These are phyloP conservation scores for Lactarius akahatsu DNA, from an alignment of 768 basidiomycete species.

Conservation along the genomic window DNA sequence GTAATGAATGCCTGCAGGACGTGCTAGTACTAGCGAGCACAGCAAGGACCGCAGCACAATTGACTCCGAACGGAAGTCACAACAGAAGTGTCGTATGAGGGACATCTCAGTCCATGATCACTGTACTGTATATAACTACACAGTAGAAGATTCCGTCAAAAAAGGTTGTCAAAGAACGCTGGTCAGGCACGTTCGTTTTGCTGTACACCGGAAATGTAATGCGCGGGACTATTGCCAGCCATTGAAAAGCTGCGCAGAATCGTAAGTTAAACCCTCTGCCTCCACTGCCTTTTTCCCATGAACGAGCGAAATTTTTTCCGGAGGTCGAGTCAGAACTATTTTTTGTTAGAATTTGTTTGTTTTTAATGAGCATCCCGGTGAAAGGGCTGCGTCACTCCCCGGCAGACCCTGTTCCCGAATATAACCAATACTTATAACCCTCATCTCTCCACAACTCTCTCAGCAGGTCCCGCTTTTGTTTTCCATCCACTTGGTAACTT, in stretches of 20 bases:
- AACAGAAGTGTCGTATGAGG: neutral
- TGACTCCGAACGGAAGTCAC: slow-evolving; percentile 18
- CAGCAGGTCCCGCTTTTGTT: neutral
- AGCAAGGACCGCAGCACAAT: slow-evolving; percentile 14
- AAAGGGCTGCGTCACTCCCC: slow-evolving; percentile 16
- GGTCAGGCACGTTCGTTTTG: neutral
- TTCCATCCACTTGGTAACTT: neutral
- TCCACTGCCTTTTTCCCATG: too few relatives aligned
- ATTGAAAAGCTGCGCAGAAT: neutral
- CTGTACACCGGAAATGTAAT: neutral
- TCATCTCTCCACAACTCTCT: neutral
- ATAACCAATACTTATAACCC: neutral
- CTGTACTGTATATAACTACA: neutral
- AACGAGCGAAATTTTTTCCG: neutral
- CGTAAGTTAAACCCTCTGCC: neutral
- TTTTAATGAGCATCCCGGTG: neutral
- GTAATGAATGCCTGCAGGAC: slow-evolving; percentile 7
- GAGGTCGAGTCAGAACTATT: neutral
- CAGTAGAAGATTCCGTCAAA: neutral
- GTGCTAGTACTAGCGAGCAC: neutral
- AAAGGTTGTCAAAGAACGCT: neutral
- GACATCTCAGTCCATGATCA: neutral
- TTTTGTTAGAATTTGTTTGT: neutral
- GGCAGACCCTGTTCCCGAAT: slow-evolving; percentile 1
- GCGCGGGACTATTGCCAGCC: neutral